Conservation (phyloP, 1,284 basidiomycete species). For the Phylloboletellus chloephorus region DNA sequence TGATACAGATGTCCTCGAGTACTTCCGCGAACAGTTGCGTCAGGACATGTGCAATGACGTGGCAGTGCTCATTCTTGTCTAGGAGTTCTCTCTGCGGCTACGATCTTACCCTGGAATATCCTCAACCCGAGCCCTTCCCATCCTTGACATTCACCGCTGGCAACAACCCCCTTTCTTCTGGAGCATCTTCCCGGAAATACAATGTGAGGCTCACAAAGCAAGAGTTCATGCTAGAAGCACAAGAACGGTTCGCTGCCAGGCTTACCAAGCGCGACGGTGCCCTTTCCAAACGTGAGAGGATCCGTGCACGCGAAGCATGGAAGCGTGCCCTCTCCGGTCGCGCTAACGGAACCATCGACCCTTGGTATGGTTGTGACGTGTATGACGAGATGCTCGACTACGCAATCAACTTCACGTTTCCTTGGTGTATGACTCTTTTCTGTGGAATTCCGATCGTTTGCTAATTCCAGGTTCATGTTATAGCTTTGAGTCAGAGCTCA, state of each 20-base stretch:
- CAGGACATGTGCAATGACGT: not conserved
- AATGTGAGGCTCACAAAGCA: constrained; percentile 17
- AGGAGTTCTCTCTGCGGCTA: constrained; percentile 61
- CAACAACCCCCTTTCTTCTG: constrained; percentile 22
- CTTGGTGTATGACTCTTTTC: constrained; percentile 50
- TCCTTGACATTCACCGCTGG: constrained; percentile 36
- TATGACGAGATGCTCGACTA: constrained; percentile 53
- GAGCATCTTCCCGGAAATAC: constrained; percentile 23
- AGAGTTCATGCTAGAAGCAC: constrained; percentile 19
- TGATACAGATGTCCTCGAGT: constrained; percentile 56
- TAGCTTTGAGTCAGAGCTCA: constrained; percentile 35
- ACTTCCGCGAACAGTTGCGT: constrained; percentile 65
- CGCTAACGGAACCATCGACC: constrained; percentile 47
- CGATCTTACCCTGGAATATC: constrained; percentile 66
- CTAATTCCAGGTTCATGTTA: constrained; percentile 4
- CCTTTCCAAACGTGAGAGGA: constrained; percentile 20
- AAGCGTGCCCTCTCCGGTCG: constrained; percentile 42
- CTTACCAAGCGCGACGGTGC: constrained; percentile 16
- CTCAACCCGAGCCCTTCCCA: constrained; percentile 53
- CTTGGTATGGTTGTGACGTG: constrained; percentile 58
- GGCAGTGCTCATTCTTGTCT: constrained; percentile 1
- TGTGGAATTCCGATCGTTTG: not conserved
- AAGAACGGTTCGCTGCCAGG: constrained; percentile 17
- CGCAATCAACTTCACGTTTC: constrained; percentile 55
- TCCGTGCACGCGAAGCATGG: constrained; percentile 29